phyloP scores from a whole-genome alignment of 2,329 filamentous ascomycete genomes.

The Fusarium nodosum region DNA sequence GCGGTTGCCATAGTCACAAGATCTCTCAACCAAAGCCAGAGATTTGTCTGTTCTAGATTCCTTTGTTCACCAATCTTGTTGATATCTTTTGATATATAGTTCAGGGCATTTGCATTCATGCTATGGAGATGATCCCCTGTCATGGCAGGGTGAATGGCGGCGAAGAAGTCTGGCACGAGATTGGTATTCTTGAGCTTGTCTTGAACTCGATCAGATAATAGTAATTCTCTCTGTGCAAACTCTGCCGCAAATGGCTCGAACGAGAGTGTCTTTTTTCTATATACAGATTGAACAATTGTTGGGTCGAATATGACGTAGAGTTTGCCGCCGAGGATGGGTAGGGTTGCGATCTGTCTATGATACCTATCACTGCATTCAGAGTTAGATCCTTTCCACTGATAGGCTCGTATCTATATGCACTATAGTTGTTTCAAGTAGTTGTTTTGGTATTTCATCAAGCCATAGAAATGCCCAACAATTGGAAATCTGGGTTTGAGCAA shows the following conservation, averaged over 20 bases:
- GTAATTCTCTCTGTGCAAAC: conserved; percentile 56
- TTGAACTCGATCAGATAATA: conserved; percentile 50
- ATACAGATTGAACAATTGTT: conserved; percentile 56
- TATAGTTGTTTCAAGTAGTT: conserved; percentile 34
- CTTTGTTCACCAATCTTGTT: conserved; percentile 41
- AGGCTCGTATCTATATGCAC: conserved; percentile 15
- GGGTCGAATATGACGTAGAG: conserved; percentile 62
- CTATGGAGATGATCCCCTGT: conserved; percentile 52
- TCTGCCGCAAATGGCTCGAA: conserved; percentile 60
- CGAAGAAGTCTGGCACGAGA: conserved; percentile 54
- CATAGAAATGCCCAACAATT: conserved; percentile 58
- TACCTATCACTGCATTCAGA: conserved; percentile 10
- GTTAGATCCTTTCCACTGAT: background rate
- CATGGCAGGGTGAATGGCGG: conserved; percentile 54
- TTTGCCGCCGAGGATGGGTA: conserved; percentile 60
- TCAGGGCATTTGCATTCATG: conserved; percentile 55
- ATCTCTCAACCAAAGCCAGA: conserved; percentile 56
- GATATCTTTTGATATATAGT: conserved; percentile 51
- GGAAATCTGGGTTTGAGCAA: conserved; percentile 26
- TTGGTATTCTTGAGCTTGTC: conserved; percentile 41
- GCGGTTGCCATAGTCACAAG: conserved; percentile 39
- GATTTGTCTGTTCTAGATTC: conserved; percentile 18
- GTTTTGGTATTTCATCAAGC: conserved; percentile 48
- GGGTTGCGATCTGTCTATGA: conserved; percentile 57
- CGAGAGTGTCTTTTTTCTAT: conserved; percentile 58